phyloP scores from a whole-genome alignment of 495 filamentous ascomycete genomes.

The Aspergillus taichungensis region DNA sequence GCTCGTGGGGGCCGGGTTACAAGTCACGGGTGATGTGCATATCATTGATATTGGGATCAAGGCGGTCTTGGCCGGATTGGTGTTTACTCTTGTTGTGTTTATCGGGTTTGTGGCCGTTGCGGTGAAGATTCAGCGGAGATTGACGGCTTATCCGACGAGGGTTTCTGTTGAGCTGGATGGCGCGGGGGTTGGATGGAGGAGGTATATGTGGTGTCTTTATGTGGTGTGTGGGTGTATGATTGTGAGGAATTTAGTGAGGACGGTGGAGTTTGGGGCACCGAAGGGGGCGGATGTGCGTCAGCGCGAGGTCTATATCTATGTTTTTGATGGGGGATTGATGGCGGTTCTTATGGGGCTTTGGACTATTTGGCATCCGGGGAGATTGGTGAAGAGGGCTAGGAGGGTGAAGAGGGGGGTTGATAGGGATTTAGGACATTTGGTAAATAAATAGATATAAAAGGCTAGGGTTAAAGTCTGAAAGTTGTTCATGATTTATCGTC shows the following conservation, averaged over 20 bases:
- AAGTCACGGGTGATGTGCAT: slow-evolving; percentile 24
- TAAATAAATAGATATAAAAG: not conserved
- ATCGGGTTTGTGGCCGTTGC: slow-evolving; percentile 19
- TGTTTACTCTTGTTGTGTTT: slow-evolving; percentile 26
- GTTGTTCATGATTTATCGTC: no score
- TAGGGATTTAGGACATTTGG: not conserved
- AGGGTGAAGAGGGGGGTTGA: not conserved
- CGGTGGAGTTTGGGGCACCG: slow-evolving; percentile 30
- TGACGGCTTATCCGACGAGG: slow-evolving; percentile 3
- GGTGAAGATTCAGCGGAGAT: slow-evolving; percentile 17
- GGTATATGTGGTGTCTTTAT: slow-evolving; percentile 34
- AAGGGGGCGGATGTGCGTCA: slow-evolving; percentile 14
- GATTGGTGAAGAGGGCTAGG: slow-evolving; percentile 19
- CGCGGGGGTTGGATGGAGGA: slow-evolving; percentile 13
- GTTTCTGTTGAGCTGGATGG: slow-evolving; percentile 3
- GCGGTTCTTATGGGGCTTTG: slow-evolving; percentile 16
- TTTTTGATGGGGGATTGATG: slow-evolving; percentile 32
- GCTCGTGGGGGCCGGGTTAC: slow-evolving; percentile 32
- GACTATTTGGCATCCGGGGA: slow-evolving; percentile 25
- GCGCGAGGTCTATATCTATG: slow-evolving; percentile 31
- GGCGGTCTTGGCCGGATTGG: slow-evolving; percentile 23
- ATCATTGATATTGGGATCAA: slow-evolving; percentile 27
- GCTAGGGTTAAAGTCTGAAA: no score
- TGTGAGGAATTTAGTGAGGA: slow-evolving; percentile 32
- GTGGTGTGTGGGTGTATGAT: slow-evolving; percentile 27